Conservation (phyloP, 73 alveolate species). For the Halteria grandinella region DNA sequence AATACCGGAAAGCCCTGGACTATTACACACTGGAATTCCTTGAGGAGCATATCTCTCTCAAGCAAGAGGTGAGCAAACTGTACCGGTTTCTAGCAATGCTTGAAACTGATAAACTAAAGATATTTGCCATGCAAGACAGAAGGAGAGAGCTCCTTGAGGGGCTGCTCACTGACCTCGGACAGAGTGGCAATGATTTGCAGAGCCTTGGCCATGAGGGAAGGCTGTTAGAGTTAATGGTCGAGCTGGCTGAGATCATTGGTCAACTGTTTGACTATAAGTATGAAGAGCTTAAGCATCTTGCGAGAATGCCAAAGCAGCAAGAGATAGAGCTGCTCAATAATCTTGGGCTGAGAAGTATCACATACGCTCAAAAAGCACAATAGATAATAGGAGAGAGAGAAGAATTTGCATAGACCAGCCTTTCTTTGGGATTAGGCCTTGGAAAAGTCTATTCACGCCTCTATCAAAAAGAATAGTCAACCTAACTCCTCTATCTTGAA, state of each 20-base stretch:
- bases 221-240: slow-evolving; percentile 86
- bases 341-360: slow-evolving; percentile 76
- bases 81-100: slow-evolving; percentile 83
- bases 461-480: too few relatives aligned
- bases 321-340: slow-evolving; percentile 85
- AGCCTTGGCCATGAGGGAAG: slow-evolving; percentile 82
- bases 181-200: too few relatives aligned
- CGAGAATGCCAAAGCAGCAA: slow-evolving; percentile 74
- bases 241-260: slow-evolving; percentile 87
- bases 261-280: slow-evolving; percentile 92
- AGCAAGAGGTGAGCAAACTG: slow-evolving; percentile 79
- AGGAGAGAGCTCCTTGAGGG: slow-evolving; percentile 90
- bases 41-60: slow-evolving; percentile 92
- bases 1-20: slow-evolving; percentile 90
- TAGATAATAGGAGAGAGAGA: slow-evolving; percentile 74
- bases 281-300: slow-evolving; percentile 66
- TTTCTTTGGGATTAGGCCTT: too few relatives aligned
- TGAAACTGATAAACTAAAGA: slow-evolving; percentile 82
- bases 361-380: slow-evolving; percentile 74
- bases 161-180: slow-evolving; percentile 81
- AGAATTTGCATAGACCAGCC: too few relatives aligned
- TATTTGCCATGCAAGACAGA: slow-evolving; percentile 93
- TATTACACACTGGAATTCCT: slow-evolving; percentile 88
- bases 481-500: too few relatives aligned
- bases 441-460: too few relatives aligned